These are phyloP conservation scores for Salix viminalis DNA, from an alignment of 345 rosid species.

Conservation along the genomic window DNA sequence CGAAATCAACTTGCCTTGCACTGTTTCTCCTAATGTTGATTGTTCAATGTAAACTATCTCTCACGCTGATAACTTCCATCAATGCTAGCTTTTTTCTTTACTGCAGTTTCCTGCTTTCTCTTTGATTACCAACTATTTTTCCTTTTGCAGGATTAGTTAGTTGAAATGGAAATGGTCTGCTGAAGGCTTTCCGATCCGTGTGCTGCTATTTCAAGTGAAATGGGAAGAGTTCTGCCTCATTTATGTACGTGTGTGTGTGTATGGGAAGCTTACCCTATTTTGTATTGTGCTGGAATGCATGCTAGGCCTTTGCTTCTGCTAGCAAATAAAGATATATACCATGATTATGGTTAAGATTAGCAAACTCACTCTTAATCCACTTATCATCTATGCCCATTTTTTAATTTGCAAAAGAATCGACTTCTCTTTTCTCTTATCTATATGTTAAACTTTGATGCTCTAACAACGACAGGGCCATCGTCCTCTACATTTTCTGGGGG, in stretches of 20 bases:
- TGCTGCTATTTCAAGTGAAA: neutral
- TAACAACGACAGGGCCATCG: neutral
- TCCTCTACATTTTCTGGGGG: neutral
- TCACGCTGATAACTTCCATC: neutral
- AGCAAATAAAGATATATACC: constrained; percentile 4
- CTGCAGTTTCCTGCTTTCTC: neutral
- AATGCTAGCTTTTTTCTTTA: neutral
- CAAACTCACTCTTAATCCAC: neutral
- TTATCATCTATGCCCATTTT: neutral
- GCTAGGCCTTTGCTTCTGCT: neutral
- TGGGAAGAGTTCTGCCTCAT: neutral
- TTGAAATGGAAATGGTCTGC: neutral
- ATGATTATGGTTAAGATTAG: neutral
- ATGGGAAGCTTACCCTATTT: neutral
- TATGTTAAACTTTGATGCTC: neutral
- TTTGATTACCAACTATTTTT: neutral
- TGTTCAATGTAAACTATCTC: constrained; percentile 48
- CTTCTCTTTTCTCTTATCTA: neutral
- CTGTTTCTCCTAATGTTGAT: constrained; percentile 53
- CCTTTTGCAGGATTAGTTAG: constrained; percentile 9
- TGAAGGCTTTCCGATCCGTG: neutral
- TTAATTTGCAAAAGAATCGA: neutral
- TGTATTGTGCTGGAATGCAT: neutral
- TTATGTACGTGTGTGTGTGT: neutral
- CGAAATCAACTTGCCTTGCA: constrained; percentile 43